phyloP scores from a whole-genome alignment of 805 yeast genomes.

The Nakazawaea ambrosiae region DNA sequence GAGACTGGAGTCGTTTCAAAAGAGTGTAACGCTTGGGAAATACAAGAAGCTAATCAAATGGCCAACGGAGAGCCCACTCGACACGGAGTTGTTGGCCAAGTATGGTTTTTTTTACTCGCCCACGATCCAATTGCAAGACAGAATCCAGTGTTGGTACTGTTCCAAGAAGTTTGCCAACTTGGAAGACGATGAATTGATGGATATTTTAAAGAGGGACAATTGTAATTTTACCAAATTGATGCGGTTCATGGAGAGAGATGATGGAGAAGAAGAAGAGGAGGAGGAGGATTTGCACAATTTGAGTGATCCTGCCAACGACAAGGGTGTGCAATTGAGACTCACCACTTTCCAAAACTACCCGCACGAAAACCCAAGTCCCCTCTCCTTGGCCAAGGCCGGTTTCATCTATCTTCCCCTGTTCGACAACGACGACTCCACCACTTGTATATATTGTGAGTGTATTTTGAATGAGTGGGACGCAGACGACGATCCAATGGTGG shows the following conservation, averaged over 20 bases:
- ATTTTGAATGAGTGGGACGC: constrained; percentile 68
- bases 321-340: constrained; percentile 26
- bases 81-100: constrained; percentile 1
- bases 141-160: constrained; percentile 6
- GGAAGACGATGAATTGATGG: background rate
- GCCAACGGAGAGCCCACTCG: background rate
- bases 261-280: too few species aligned
- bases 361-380: constrained; percentile 33
- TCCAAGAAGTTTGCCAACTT: constrained; percentile 2
- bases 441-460: constrained; percentile 59
- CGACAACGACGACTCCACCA: constrained; percentile 43
- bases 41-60: constrained; percentile 4
- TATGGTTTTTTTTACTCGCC: constrained; percentile 8
- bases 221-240: constrained; percentile 1
- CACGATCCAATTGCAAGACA: constrained; percentile 5
- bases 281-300: too few species aligned
- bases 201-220: background rate
- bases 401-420: constrained; percentile 50
- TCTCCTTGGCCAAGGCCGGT: constrained; percentile 51
- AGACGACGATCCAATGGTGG: constrained; percentile 54
- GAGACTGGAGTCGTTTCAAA: constrained; percentile 3
- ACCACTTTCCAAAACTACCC: constrained; percentile 41
- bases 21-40: constrained; percentile 5
- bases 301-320: constrained; percentile 25
- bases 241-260: background rate